These are phyloP conservation scores for Phialemoniopsis sp. DNA, from an alignment of 2,329 filamentous ascomycete genomes.

Conservation along the genomic window DNA sequence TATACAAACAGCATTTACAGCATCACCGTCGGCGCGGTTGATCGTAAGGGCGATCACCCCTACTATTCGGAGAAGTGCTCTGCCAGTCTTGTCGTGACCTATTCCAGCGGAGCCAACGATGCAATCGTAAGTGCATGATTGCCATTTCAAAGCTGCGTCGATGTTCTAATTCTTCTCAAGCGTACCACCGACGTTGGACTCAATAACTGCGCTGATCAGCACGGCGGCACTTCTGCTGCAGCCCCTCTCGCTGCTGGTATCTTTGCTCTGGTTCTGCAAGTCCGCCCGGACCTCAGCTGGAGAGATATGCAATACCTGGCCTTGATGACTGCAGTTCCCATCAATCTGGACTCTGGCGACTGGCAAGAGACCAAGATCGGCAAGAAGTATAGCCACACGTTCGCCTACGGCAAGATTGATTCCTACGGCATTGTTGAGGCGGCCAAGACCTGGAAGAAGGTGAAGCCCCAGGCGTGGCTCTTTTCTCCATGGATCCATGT, in stretches of 20 bases:
- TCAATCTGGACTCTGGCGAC: slow-evolving; percentile 67
- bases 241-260: slow-evolving; percentile 90
- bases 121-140: slow-evolving; percentile 57
- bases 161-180: slow-evolving; percentile 25
- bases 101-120: slow-evolving; percentile 86
- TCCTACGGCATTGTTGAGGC: slow-evolving; percentile 79
- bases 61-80: slow-evolving; percentile 97
- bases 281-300: slow-evolving; percentile 86
- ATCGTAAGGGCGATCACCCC: slow-evolving; percentile 81
- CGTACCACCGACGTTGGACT: slow-evolving; percentile 93
- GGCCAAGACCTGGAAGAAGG: slow-evolving; percentile 79
- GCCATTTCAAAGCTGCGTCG: slow-evolving; percentile 2
- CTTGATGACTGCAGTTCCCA: slow-evolving; percentile 75
- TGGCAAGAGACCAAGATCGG: slow-evolving; percentile 82
- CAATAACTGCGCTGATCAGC: slow-evolving; percentile 73
- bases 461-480: slow-evolving; percentile 95
- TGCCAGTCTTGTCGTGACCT: slow-evolving; percentile 91
- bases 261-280: slow-evolving; percentile 80
- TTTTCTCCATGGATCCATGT: slow-evolving; percentile 93
- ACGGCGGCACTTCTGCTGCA: slow-evolving; percentile 93
- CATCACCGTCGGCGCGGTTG: slow-evolving; percentile 91
- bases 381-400: slow-evolving; percentile 88
- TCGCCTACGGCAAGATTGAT: slow-evolving; percentile 94
- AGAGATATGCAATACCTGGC: slow-evolving; percentile 91
- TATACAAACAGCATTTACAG: slow-evolving; percentile 99